Evolutionary conservation across 2,329 filamentous ascomycete species (phyloP).

Genomic region (Hyphodiscus sp.): DNA sequence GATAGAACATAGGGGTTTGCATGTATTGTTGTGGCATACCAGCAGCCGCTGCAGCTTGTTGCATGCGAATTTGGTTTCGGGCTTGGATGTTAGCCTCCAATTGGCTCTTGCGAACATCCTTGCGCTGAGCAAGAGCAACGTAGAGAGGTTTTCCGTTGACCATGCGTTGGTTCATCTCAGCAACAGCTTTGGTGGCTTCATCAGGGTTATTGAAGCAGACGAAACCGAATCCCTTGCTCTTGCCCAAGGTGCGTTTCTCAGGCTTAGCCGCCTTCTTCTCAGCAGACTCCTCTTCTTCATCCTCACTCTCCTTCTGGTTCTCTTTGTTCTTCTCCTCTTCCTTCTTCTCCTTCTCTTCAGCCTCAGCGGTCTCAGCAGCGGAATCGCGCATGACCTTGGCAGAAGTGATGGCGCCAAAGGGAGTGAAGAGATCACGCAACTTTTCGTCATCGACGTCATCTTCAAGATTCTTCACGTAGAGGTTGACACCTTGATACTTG

Average conservation of each 20-base stretch:
- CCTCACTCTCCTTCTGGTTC: constrained; percentile 38
- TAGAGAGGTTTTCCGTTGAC: constrained; percentile 94
- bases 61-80: constrained; percentile 96
- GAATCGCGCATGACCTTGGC: constrained; percentile 98
- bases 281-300: constrained; percentile 40
- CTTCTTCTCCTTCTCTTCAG: constrained; percentile 38
- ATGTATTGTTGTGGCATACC: constrained; percentile 86
- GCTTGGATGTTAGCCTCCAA: constrained; percentile 99
- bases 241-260: constrained; percentile 60
- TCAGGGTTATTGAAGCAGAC: constrained; percentile 99
- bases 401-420: constrained; percentile 92
- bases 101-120: constrained; percentile 99
- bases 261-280: constrained; percentile 51
- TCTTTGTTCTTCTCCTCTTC: constrained; percentile 48
- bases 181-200: constrained; percentile 97
- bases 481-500: constrained; percentile 99
- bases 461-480: constrained; percentile 98
- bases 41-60: constrained; percentile 87
- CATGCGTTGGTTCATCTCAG: constrained; percentile 99
- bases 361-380: constrained; percentile 44
- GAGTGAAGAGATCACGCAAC: constrained; percentile 85
- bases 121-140: constrained; percentile 95
- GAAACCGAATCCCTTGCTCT: constrained; percentile 99
- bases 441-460: constrained; percentile 98
- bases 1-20: constrained; percentile 88